phyloP scores from a whole-genome alignment of 495 filamentous ascomycete genomes.

The Copromyces sp. region DNA sequence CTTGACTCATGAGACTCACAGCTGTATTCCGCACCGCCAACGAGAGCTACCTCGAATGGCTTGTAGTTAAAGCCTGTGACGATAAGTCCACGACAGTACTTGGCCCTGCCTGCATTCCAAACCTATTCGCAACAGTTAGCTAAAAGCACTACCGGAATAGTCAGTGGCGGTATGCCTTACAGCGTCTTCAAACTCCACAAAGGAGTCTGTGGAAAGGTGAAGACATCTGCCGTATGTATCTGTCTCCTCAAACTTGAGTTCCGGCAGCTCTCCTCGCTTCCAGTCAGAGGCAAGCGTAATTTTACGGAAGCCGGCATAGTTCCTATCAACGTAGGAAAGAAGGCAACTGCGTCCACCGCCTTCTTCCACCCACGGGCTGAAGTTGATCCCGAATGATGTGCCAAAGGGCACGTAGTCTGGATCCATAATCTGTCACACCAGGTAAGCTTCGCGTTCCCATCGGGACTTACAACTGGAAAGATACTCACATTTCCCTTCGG shows the following conservation, averaged over 20 bases:
- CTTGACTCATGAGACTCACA: conserved; percentile 17
- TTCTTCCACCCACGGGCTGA: conserved; percentile 31
- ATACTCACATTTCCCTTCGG: conserved; percentile 21
- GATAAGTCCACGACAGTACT: conserved; percentile 31
- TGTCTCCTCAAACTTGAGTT: conserved; percentile 16
- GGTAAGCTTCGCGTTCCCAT: neutral
- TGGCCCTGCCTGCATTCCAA: conserved; percentile 20
- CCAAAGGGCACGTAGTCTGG: conserved; percentile 30
- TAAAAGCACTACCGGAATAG: neutral
- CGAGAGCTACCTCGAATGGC: conserved; percentile 29
- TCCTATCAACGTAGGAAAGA: conserved; percentile 30
- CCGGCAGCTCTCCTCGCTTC: conserved; percentile 13
- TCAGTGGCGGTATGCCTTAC: conserved; percentile 14
- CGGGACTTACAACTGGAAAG: neutral
- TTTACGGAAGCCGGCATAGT: conserved; percentile 36
- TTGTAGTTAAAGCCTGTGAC: conserved; percentile 27
- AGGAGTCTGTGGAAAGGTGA: conserved; percentile 32
- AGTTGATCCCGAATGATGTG: conserved; percentile 36
- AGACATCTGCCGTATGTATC: conserved; percentile 32
- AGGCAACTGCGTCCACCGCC: conserved; percentile 22
- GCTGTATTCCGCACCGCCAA: conserved; percentile 3
- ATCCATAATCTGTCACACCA: conserved; percentile 16
- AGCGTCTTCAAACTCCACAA: conserved; percentile 37
- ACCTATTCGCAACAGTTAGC: conserved; percentile 22
- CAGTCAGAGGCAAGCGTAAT: conserved; percentile 21